Conservation (phyloP, 192 early-diverging fungal genomes). For the Rhizophagus prolifer region DNA sequence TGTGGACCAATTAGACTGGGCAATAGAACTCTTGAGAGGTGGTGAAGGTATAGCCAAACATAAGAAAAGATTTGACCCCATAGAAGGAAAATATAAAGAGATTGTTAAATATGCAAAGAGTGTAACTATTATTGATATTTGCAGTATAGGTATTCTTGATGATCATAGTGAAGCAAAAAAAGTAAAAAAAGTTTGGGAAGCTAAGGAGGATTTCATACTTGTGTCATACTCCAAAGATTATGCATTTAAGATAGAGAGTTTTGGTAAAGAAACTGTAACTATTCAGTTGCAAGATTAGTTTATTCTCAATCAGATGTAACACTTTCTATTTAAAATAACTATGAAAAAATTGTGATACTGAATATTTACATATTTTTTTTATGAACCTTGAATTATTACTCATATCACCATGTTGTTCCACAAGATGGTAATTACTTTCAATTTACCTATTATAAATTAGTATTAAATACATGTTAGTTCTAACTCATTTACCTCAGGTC, state of each 20-base stretch:
- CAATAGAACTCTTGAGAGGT: conserved; percentile 38
- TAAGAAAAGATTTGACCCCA: conserved; percentile 21
- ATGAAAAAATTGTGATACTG: no score
- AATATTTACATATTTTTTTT: no score
- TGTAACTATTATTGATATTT: conserved; percentile 28
- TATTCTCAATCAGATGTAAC: no score
- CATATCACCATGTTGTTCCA: no score
- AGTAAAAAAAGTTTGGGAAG: conserved; percentile 16
- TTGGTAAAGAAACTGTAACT: conserved; percentile 8
- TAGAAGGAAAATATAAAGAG: conserved; percentile 22
- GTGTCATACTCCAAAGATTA: no score
- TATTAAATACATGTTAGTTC: no score
- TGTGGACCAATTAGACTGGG: conserved; percentile 32
- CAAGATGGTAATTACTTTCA: no score
- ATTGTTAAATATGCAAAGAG: no score
- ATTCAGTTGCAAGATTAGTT: conserved; percentile 4
- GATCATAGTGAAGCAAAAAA: conserved; percentile 12
- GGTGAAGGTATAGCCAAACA: conserved; percentile 30
- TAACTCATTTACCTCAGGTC: no score
- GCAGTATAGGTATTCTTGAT: conserved; percentile 24
- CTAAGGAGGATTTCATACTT: conserved; percentile 16
- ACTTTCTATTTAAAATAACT: no score
- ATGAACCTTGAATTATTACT: no score
- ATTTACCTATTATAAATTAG: no score
- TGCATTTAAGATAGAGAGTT: conserved; percentile 1